Evolutionary conservation across 371 early-diverging fungal species (phyloP), one percentile per base, ranked within the genome.

Genomic region (Rhizopus arrhizus): DNA sequence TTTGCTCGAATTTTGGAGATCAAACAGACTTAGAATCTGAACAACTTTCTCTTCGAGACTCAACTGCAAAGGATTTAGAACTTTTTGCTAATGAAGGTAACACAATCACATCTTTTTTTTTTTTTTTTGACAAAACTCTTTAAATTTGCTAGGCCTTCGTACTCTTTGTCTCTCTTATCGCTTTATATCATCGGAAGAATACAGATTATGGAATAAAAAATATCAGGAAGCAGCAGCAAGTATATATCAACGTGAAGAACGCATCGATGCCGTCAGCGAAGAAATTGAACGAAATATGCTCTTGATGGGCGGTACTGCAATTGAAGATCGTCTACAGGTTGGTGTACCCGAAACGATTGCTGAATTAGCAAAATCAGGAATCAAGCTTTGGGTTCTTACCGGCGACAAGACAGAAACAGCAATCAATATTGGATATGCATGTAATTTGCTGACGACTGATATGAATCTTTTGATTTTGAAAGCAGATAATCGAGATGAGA

Each of bases 301-400:
- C 38, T 75, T 92, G 58, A 73, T 94, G 65, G 98, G 97, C 35
- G 92, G 92, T 11, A 94, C 96, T 0, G 95, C 93, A 8, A 94
- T 97, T 55, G 96, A 95, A 84, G 96, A 96, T 73, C 82, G 91
- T 59, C 81, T 99, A 4, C 96, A 95, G 68, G 91, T 90, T 13
- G 90, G 91, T 52, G 95, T 94, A 0, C 90, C 92, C 5, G 90
- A 92, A 53, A 80, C 92, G 7, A 91, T 97, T 65, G 86, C 89
- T 4, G 83, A 82, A 43, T 69, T 96, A 16, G 80, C 85, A 0
- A 79, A 82, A 52, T 94, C 93, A 0, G 96, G 96, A 12, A 95
- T 96, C 62, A 92, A 91, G 64, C 77, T 95, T 16, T 97, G 97
- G 97, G 95, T 97, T 50, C 71, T 96, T 53, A 97, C 98, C 0